phyloP scores from a whole-genome alignment of 2,329 filamentous ascomycete species.

The Teratosphaeria nubilosa region DNA sequence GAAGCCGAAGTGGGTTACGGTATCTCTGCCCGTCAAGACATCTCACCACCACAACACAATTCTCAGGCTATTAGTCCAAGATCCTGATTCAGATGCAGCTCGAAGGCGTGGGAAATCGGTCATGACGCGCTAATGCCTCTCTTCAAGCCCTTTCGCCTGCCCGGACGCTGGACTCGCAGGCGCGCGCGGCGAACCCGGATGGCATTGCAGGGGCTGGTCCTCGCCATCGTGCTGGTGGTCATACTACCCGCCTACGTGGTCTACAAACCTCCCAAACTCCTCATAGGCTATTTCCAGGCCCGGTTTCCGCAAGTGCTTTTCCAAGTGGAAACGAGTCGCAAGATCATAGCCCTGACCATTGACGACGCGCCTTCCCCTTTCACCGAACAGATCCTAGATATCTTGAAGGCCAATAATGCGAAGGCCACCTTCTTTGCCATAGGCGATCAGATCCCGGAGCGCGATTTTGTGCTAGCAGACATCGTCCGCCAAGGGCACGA shows the following conservation, averaged over 20 bases:
- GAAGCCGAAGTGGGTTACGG: too few relatives aligned
- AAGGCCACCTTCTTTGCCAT: conserved; percentile 85
- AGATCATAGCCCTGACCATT: conserved; percentile 71
- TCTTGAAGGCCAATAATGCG: conserved; percentile 55
- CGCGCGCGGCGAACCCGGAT: conserved; percentile 22
- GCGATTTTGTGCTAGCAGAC: conserved; percentile 39
- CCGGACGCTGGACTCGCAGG: conserved; percentile 22
- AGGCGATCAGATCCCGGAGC: conserved; percentile 58
- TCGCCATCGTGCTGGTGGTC: conserved; percentile 18
- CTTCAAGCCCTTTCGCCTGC: conserved; percentile 22
- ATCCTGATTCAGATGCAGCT: background rate
- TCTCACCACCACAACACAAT: too few relatives aligned
- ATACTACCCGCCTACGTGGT: conserved; percentile 52
- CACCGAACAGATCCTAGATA: conserved; percentile 58
- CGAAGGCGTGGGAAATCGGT: background rate
- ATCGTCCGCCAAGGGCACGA: conserved; percentile 45
- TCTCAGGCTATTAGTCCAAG: background rate
- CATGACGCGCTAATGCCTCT: conserved; percentile 20
- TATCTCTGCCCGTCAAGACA: too few relatives aligned
- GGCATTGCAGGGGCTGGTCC: conserved; percentile 16
- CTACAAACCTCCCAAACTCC: conserved; percentile 66
- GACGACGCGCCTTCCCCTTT: conserved; percentile 73
- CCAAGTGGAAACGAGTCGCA: conserved; percentile 50
- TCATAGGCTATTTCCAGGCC: conserved; percentile 60
- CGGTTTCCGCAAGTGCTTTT: conserved; percentile 74